Conservation (phyloP, 768 basidiomycete species). For the Amanita rimosa region DNA sequence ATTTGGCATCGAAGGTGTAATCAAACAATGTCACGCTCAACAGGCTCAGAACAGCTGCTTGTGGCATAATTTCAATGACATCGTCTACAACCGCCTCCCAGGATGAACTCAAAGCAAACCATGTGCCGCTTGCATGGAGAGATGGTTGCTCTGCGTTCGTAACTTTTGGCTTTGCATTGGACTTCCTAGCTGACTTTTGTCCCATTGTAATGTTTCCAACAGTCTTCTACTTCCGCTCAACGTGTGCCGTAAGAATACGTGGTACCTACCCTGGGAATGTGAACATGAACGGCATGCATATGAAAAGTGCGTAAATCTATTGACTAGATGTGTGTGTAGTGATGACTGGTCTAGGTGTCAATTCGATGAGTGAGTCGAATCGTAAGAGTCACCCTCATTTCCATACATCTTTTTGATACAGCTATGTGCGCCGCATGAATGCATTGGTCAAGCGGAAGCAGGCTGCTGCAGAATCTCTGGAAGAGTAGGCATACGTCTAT, state of each 20-base stretch:
- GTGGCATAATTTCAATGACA: slow-evolving; percentile 33
- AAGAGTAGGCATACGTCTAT: background rate
- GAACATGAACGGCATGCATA: slow-evolving; percentile 80
- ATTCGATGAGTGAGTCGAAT: slow-evolving; percentile 75
- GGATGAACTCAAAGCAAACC: slow-evolving; percentile 62
- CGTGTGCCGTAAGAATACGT: slow-evolving; percentile 66
- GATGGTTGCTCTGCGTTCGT: slow-evolving; percentile 89
- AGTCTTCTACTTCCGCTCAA: slow-evolving; percentile 86
- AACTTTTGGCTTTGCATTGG: background rate
- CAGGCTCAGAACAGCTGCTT: background rate
- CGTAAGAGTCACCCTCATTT: no score
- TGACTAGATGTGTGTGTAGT: background rate
- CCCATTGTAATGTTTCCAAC: background rate
- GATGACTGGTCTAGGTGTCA: slow-evolving; percentile 54
- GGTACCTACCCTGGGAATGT: slow-evolving; percentile 88
- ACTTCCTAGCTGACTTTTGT: background rate
- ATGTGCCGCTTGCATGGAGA: slow-evolving; percentile 74
- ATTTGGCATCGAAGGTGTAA: background rate
- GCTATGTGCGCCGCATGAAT: slow-evolving; percentile 86
- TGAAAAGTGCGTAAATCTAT: slow-evolving; percentile 53
- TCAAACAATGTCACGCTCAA: background rate
- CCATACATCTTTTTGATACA: slow-evolving; percentile 16
- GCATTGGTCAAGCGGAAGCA: slow-evolving; percentile 62
- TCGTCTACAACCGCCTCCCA: slow-evolving; percentile 76
- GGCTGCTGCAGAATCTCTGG: slow-evolving; percentile 21